Evolutionary conservation across 495 filamentous ascomycete genomes (phyloP).

Genomic region (Trichoderma reesei): DNA sequence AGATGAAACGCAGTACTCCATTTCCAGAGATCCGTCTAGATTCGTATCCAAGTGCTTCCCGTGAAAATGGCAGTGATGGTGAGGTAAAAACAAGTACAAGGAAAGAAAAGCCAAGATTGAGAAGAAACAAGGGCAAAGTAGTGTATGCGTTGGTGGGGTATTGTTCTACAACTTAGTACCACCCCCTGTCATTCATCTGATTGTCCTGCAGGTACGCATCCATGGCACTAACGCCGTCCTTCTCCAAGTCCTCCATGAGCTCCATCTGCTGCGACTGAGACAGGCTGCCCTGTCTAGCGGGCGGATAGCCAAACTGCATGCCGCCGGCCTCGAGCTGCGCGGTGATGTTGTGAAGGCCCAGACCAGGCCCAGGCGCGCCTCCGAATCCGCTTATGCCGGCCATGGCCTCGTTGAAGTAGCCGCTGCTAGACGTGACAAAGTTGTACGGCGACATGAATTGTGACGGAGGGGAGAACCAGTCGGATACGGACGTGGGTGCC

Average conservation of each 20-base stretch:
- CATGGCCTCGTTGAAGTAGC: conserved; percentile 33
- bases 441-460: conserved; percentile 42
- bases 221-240: conserved; percentile 53
- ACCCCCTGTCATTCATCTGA: background rate
- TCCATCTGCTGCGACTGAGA: conserved; percentile 63
- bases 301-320: conserved; percentile 22
- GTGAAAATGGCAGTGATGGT: background rate
- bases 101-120: background rate
- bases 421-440: conserved; percentile 37
- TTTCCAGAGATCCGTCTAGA: conserved; percentile 1
- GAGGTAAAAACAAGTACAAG: background rate
- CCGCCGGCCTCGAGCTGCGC: conserved; percentile 16
- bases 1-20: conserved; percentile 1
- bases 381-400: conserved; percentile 33
- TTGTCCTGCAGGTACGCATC: conserved; percentile 39
- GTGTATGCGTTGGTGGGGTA: background rate
- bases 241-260: conserved; percentile 56
- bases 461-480: conserved; percentile 42
- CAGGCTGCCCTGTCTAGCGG: conserved; percentile 50
- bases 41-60: background rate
- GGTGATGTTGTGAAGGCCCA: conserved; percentile 17
- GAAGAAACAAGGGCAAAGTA: background rate
- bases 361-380: conserved; percentile 25
- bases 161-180: background rate
- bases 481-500: conserved; percentile 20